Percentiles rank a stretch among this genome's conserved stretches.
Evolutionary conservation across 2,329 filamentous ascomycete genomes (phyloP).

Genomic region (Simplicillium aogashimaense): DNA sequence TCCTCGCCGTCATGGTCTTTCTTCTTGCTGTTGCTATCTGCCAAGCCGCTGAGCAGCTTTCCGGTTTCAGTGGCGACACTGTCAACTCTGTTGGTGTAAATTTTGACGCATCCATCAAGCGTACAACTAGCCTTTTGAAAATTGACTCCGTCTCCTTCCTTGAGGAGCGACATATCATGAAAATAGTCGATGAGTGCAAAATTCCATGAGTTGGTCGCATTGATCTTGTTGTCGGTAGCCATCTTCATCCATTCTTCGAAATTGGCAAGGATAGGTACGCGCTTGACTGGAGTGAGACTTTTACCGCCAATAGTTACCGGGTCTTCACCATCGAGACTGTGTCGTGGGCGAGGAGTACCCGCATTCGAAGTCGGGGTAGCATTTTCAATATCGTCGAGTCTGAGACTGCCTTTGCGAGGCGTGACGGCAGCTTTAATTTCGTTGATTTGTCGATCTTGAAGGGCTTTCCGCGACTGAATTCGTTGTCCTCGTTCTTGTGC

Average conservation of each 20-base stretch:
- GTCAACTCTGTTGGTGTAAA: conserved; percentile 96
- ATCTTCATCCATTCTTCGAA: conserved; percentile 99
- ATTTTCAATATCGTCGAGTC: conserved; percentile 49
- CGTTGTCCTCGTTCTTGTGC: conserved; percentile 82
- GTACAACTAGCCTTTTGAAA: conserved; percentile 98
- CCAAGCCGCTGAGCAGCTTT: conserved; percentile 84
- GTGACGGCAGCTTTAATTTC: conserved; percentile 70
- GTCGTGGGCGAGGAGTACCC: conserved; percentile 33
- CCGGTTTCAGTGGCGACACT: conserved; percentile 97
- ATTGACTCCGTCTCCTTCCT: conserved; percentile 94
- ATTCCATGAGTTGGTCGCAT: conserved; percentile 96
- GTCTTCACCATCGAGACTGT: conserved; percentile 37
- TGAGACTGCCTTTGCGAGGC: conserved; percentile 51
- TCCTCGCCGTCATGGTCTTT: conserved; percentile 55
- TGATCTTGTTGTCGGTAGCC: conserved; percentile 99
- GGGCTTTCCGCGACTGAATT: conserved; percentile 75
- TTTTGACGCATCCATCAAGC: conserved; percentile 95
- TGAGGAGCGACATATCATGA: conserved; percentile 94
- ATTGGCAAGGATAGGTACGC: conserved; percentile 89
- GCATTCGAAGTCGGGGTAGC: conserved; percentile 45
- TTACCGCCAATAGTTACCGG: conserved; percentile 59
- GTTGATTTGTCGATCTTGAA: conserved; percentile 85
- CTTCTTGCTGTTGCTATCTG: conserved; percentile 74
- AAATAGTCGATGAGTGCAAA: conserved; percentile 99
- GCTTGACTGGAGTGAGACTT: conserved; percentile 89